Evolutionary conservation across 768 basidiomycete genomes (phyloP), one percentile per base, ranked within the genome.

Genomic region (Vararia minispora): DNA sequence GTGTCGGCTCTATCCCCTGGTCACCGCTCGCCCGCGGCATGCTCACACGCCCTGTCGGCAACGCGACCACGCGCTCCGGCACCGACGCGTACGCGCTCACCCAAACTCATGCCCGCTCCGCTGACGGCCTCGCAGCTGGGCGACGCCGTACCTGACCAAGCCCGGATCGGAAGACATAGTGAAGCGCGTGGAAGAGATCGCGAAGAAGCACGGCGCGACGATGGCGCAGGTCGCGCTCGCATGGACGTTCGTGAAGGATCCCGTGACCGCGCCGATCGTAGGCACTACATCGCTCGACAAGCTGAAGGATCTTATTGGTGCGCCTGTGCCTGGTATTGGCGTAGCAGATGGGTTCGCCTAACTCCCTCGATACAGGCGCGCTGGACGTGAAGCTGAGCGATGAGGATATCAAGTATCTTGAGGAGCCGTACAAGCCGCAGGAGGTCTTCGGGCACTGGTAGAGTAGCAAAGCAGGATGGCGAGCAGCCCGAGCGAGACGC

Each of bases 161-260:
- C n/a, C 2, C 37, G 46, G 44, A 45, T 7, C 11, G 46, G 32
- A 4, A 3, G 10, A 11, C 23, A n/a, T 14, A 17, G 10, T 29
- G 13, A 8, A 3, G 16, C n/a, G 65, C 11, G 62, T 68, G 28
- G 57, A 66, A 45, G 60, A 63, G 43, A 42, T 68, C 6, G 59
- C 66, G 9, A 46, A 50, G 27, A 62, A 49, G 43, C 60, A 55
- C 34, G 57, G 57, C 4, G 45, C 57, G 14, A 63, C 52, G 37
- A 70, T 68, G 65, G 62, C 63, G 0, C 62, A 67, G 34, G 49
- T 70, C 35, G 55, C 68, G 4, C 44, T 66, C 27, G 61, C 68
- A 10, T 68, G 46, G 46, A 18, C 20, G 10, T 16, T 11, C 13
- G 43, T 38, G 4, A 28, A 36, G 33, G 32, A 37, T 16, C 35